phyloP scores from a whole-genome alignment of 2,329 filamentous ascomycete species.

The Fusarium sp. region DNA sequence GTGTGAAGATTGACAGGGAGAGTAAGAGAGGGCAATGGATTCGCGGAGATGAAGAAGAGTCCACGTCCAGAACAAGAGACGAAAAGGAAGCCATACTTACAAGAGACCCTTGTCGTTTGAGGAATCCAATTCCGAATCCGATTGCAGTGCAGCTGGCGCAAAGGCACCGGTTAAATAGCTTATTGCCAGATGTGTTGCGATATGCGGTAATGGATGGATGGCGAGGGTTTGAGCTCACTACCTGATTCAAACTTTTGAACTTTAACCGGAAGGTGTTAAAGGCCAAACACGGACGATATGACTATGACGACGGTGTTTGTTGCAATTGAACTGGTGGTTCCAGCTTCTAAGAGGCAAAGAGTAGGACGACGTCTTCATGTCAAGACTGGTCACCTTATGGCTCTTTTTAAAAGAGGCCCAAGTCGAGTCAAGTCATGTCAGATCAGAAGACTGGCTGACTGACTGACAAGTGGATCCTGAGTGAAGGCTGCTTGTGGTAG shows the following conservation, averaged over 20 bases:
- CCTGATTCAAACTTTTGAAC: constrained; percentile 12
- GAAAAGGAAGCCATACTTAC: constrained; percentile 29
- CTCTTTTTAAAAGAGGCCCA: constrained; percentile 33
- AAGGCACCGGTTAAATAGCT: constrained; percentile 37
- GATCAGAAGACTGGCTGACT: constrained; percentile 37
- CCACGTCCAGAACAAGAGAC: constrained; percentile 19
- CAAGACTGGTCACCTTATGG: constrained; percentile 16
- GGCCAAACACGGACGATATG: not conserved
- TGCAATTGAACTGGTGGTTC: constrained; percentile 15
- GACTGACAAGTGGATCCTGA: constrained; percentile 36
- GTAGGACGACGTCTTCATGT: constrained; percentile 1
- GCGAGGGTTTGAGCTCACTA: constrained; percentile 14
- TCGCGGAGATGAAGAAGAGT: constrained; percentile 7
- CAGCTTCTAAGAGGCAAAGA: constrained; percentile 6
- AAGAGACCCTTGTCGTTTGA: constrained; percentile 36
- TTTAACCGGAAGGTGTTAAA: not conserved
- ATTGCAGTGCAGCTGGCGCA: constrained; percentile 35
- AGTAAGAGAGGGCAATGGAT: constrained; percentile 9
- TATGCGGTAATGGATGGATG: constrained; percentile 32
- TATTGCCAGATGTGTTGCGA: constrained; percentile 31
- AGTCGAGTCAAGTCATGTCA: constrained; percentile 34
- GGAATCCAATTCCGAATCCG: not conserved
- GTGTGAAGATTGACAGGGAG: constrained; percentile 21
- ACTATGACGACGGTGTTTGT: not conserved
- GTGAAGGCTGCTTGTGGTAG: constrained; percentile 16